Evolutionary conservation across 257 asterid genomes (phyloP).

Genomic region (Przewalskia tangutica): DNA sequence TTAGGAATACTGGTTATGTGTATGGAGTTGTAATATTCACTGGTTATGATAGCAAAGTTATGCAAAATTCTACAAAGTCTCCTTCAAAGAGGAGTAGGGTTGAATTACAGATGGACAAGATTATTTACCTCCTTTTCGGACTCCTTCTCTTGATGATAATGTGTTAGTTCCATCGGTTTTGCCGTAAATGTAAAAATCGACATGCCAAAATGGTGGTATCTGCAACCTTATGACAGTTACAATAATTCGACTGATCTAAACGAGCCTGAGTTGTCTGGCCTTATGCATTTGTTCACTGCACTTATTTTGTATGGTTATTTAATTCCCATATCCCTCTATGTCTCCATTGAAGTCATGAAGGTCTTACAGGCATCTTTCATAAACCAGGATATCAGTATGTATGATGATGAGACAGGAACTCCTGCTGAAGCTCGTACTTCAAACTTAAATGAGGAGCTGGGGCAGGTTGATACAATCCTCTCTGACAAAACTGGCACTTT

Average conservation of each 20-base stretch:
- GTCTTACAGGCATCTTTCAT: constrained; percentile 89
- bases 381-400: constrained; percentile 77
- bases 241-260: constrained; percentile 47
- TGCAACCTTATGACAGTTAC: constrained; percentile 46
- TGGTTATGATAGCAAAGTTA: constrained; percentile 86
- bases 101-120: constrained; percentile 87
- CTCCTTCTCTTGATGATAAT: constrained; percentile 60
- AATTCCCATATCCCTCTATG: constrained; percentile 92
- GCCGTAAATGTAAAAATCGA: constrained; percentile 57
- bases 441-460: constrained; percentile 86
- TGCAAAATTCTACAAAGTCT: constrained; percentile 86
- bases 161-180: constrained; percentile 69
- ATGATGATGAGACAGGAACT: constrained; percentile 80
- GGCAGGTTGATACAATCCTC: constrained; percentile 84
- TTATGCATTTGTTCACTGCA: constrained; percentile 79
- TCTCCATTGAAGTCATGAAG: constrained; percentile 85
- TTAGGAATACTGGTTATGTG: constrained; percentile 68
- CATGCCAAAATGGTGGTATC: constrained; percentile 90
- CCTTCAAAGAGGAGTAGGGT: constrained; percentile 89
- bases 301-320: constrained; percentile 85
- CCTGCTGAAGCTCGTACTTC: constrained; percentile 97
- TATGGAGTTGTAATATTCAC: constrained; percentile 87
- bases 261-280: constrained; percentile 50
- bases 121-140: constrained; percentile 76
- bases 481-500: constrained; percentile 95